Base-by-base conservation (phyloP, 2,329 filamentous ascomycete species). In the Metarhizium guizhouense region DNA sequence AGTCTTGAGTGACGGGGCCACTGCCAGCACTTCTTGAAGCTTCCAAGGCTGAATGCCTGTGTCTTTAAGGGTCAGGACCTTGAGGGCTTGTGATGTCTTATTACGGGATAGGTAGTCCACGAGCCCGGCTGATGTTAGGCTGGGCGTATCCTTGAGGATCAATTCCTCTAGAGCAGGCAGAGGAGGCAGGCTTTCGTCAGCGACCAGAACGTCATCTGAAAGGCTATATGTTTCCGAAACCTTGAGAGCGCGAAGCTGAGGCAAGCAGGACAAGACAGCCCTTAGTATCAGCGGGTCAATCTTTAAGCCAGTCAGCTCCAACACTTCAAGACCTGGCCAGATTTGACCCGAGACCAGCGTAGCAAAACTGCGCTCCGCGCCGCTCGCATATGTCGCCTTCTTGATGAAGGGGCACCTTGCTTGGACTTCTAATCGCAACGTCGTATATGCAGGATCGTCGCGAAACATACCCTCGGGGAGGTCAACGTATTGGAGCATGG, bases 401-500 rank as follows among this genome's bases (percentile, higher is more conserved):
- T 90, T 83, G 55, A 97, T 78, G 66, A 93, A 84, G 11, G 87
- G 84, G 68, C 93, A 96, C 52, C 89, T 80, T 25, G 84, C 86
- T 73, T 95, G 88, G 29, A 96, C 77, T 70, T 96, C 92, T 62
- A 94, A 83, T 59, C 90, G 85, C 61, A 97, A 75, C 1, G 88
- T 84, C 54, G 86, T 74, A 64, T 87, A 95, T 34, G 82, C 79
- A 4, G 83, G 75, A 59, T 96, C 92, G 64, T 94, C 92, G 53
- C 81, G 83, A 72, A 86, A 96, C 68, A 96, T 83, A 52, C 90
- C 92, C 61, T 94, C 88, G 4, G 93, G 93, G 7, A 97, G 79
- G 70, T 97, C 93, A 61, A 96, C 86, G 69, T 94, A 96, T 68
- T 83, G 86, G 48, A 97, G 76, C 65, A 93, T 91, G 34, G 90